Conservation (phyloP, 495 filamentous ascomycete species). For the Penicillium samsonianum region DNA sequence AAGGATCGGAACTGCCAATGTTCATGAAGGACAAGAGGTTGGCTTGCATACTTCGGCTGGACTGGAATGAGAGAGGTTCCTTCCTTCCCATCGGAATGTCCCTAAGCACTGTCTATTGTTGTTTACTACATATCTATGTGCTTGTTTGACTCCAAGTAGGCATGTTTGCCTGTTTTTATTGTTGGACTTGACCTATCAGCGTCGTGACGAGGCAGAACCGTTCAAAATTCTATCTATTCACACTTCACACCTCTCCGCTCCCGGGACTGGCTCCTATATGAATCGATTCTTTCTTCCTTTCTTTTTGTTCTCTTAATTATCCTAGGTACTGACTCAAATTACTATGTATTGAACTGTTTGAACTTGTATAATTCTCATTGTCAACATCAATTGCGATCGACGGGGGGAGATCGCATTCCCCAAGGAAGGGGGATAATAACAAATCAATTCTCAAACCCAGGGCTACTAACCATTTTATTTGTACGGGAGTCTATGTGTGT, state of each 20-base stretch:
- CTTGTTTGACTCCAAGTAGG: background rate
- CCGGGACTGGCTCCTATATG: background rate
- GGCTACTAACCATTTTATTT: background rate
- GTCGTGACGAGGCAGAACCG: background rate
- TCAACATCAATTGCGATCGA: slow-evolving; percentile 5
- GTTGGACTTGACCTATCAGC: background rate
- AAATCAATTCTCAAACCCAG: slow-evolving; percentile 4
- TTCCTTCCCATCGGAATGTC: slow-evolving; percentile 10
- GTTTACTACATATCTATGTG: background rate
- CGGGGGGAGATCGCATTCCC: slow-evolving; percentile 4
- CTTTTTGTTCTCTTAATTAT: too few relatives aligned
- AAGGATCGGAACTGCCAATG: background rate
- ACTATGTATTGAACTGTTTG: background rate
- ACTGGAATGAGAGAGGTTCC: slow-evolving; percentile 7
- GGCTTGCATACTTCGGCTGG: slow-evolving; percentile 7
- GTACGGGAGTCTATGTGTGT: background rate
- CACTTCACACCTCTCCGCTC: background rate
- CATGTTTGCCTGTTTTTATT: background rate
- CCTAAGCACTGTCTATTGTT: background rate
- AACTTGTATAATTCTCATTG: background rate
- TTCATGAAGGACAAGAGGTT: background rate
- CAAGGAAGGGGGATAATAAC: slow-evolving; percentile 21
- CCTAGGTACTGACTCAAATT: background rate
- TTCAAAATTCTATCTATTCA: background rate
- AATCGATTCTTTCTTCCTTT: background rate